Percentiles rank a stretch among this genome's conserved stretches.
Evolutionary conservation across 2,329 filamentous ascomycete species (phyloP).

Genomic region (Chaetothyriales sp.): DNA sequence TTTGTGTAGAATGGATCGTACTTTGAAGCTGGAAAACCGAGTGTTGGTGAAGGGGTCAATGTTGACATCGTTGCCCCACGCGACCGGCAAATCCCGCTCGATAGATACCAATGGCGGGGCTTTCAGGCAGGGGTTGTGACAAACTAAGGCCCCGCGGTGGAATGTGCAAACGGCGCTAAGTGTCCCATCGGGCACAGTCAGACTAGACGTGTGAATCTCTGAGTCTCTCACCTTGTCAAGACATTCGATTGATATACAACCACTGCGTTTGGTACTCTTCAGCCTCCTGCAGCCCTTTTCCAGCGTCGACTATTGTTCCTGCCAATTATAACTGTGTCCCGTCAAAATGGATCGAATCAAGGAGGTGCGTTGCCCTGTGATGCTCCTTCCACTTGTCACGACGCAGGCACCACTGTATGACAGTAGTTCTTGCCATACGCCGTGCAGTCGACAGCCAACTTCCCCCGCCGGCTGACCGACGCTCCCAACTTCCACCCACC

Average conservation of each 20-base stretch:
- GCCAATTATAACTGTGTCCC: neutral
- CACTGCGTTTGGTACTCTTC: neutral
- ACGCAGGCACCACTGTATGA: conserved; percentile 6
- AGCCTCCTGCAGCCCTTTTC: neutral
- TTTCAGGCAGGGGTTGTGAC: neutral
- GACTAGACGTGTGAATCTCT: neutral
- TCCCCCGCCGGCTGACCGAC: neutral
- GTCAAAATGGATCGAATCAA: conserved; percentile 71
- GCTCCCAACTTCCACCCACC: conserved; percentile 6
- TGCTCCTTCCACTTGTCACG: conserved; percentile 20
- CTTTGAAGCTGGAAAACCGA: neutral
- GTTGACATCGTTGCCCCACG: conserved; percentile 20
- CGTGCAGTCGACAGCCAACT: neutral
- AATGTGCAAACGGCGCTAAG: neutral
- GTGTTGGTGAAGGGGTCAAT: conserved; percentile 1
- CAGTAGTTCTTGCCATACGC: neutral
- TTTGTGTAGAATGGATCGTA: neutral
- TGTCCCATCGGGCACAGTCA: neutral
- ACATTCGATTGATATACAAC: neutral
- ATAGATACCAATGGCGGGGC: neutral
- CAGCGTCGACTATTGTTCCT: neutral
- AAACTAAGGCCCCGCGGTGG: no score
- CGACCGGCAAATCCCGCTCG: neutral
- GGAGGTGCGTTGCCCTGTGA: conserved; percentile 49
- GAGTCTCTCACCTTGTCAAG: neutral